Evolutionary conservation across 2,329 filamentous ascomycete species (phyloP).

Genomic region (Thelonectria discophora): DNA sequence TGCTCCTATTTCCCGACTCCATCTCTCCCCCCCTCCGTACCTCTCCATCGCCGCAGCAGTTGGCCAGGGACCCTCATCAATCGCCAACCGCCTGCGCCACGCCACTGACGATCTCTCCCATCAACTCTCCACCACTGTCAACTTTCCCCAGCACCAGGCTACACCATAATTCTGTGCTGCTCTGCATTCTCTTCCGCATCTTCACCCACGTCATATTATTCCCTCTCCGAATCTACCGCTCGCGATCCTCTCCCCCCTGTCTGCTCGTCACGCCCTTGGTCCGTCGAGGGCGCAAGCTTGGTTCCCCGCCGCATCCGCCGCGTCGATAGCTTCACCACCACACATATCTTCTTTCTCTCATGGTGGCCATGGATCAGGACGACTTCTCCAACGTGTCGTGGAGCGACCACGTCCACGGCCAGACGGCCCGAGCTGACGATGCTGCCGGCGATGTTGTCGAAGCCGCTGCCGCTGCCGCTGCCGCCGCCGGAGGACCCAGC

Average conservation of each 20-base stretch:
- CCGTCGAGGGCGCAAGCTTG: background rate
- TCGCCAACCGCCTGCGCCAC: constrained; percentile 24
- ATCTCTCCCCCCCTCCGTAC: background rate
- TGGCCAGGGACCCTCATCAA: background rate
- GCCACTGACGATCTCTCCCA: constrained; percentile 3
- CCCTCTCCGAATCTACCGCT: background rate
- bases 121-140: constrained; percentile 19
- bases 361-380: constrained; percentile 65
- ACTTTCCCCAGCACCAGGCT: background rate
- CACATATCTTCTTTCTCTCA: background rate
- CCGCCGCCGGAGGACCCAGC: constrained; percentile 46
- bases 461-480: constrained; percentile 37
- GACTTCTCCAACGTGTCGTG: constrained; percentile 86
- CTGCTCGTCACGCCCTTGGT: background rate
- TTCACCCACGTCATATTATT: constrained; percentile 8
- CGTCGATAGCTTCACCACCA: constrained; percentile 1
- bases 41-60: background rate
- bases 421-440: constrained; percentile 44
- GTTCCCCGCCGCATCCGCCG: constrained; percentile 9
- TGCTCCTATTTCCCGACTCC: too few species aligned
- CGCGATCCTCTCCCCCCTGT: background rate
- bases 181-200: background rate
- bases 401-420: constrained; percentile 66
- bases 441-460: constrained; percentile 51
- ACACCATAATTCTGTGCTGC: background rate